Percentiles rank a stretch among this genome's conserved stretches.
Conservation (phyloP, 2,329 filamentous ascomycete species). For the Pseudogymnoascus sp. region DNA sequence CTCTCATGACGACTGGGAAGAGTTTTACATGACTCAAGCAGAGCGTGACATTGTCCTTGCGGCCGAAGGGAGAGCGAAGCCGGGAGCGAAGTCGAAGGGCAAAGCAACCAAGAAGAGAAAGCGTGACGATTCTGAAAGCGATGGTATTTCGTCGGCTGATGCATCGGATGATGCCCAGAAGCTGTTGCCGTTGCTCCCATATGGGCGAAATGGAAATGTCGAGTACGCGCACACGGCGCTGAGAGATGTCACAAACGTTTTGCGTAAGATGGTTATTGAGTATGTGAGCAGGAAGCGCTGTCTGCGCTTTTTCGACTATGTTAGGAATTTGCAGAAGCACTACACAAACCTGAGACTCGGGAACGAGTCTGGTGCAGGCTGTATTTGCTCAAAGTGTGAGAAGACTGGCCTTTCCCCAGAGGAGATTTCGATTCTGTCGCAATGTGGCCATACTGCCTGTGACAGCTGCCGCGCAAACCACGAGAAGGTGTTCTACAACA, state of each 20-base stretch:
- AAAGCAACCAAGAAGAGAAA: slow-evolving; percentile 10
- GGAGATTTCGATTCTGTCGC: slow-evolving; percentile 34
- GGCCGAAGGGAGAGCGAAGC: background rate
- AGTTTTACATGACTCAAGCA: slow-evolving; percentile 22
- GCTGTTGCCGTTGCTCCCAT: slow-evolving; percentile 14
- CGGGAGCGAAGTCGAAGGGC: slow-evolving; percentile 5
- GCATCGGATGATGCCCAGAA: slow-evolving; percentile 13
- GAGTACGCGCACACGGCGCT: slow-evolving; percentile 16
- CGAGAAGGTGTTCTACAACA: background rate
- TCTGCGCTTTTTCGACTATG: slow-evolving; percentile 28
- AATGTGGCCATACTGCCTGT: slow-evolving; percentile 46
- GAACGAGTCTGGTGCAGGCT: background rate
- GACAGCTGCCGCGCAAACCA: slow-evolving; percentile 29
- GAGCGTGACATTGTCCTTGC: slow-evolving; percentile 5
- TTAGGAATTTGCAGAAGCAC: slow-evolving; percentile 26
- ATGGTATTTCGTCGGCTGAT: slow-evolving; percentile 3
- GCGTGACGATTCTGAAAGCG: slow-evolving; percentile 11
- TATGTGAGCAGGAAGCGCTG: slow-evolving; percentile 29
- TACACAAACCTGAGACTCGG: background rate
- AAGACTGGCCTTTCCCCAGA: slow-evolving; percentile 23
- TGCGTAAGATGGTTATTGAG: slow-evolving; percentile 26
- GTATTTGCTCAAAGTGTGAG: slow-evolving; percentile 30
- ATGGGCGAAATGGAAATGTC: slow-evolving; percentile 15
- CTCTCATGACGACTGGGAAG: slow-evolving; percentile 25
- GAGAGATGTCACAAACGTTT: slow-evolving; percentile 20